phyloP scores from a whole-genome alignment of 306 rosid species.

The Abrus precatorius region DNA sequence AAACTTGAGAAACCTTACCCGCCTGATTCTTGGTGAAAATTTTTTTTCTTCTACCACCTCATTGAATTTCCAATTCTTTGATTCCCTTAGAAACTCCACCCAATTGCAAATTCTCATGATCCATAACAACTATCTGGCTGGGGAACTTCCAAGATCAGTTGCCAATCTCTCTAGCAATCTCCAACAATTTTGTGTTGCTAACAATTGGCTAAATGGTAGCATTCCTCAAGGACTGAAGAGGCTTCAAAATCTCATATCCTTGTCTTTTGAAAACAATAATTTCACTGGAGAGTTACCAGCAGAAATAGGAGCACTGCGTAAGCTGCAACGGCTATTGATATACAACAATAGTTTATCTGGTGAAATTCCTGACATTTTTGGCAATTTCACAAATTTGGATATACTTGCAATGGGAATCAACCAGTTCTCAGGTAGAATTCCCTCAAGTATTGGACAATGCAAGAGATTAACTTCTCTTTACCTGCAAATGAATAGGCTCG shows the following conservation, averaged over 20 bases:
- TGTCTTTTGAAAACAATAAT: slow-evolving; percentile 45
- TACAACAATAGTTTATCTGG: slow-evolving; percentile 46
- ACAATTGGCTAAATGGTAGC: slow-evolving; percentile 41
- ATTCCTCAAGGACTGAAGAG: slow-evolving; percentile 51
- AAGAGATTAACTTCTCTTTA: neutral
- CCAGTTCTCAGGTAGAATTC: slow-evolving; percentile 50
- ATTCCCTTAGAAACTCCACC: slow-evolving; percentile 47
- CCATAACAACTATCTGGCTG: slow-evolving; percentile 44
- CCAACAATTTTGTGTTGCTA: slow-evolving; percentile 48
- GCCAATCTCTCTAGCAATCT: slow-evolving; percentile 49
- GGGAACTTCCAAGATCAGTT: slow-evolving; percentile 52
- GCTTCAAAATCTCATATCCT: slow-evolving; percentile 44
- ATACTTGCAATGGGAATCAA: slow-evolving; percentile 23
- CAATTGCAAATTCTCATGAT: slow-evolving; percentile 34
- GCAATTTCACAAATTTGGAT: slow-evolving; percentile 48
- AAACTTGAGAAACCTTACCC: slow-evolving; percentile 45
- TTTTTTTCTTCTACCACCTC: slow-evolving; percentile 44
- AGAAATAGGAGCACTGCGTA: slow-evolving; percentile 46
- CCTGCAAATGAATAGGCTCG: slow-evolving; percentile 45
- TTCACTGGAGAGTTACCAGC: slow-evolving; percentile 52
- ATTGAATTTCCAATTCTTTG: slow-evolving; percentile 44
- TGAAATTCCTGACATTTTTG: slow-evolving; percentile 59
- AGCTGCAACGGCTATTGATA: slow-evolving; percentile 1
- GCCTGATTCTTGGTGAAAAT: slow-evolving; percentile 34
- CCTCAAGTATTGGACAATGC: slow-evolving; percentile 48